Percentiles rank a stretch among this genome's conserved stretches.
These are phyloP conservation scores for Spiraea crenata DNA, from an alignment of 331 rosid genomes.

Conservation along the genomic window DNA sequence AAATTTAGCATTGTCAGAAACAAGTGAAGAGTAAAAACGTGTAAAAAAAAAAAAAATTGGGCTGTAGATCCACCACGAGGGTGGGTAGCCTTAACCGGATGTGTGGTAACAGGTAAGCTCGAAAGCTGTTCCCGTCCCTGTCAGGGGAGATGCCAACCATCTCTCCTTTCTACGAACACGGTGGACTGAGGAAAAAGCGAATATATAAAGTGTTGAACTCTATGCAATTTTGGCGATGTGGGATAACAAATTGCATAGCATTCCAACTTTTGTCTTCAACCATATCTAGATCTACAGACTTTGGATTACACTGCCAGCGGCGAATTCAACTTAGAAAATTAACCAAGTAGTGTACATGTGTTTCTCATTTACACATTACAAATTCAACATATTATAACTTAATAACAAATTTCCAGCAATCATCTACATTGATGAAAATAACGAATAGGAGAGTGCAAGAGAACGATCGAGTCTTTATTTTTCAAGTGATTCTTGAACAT, in stretches of 20 bases:
- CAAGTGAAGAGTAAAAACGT: background rate
- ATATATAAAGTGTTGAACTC: accelerated
- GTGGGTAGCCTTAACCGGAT: constrained; percentile 53
- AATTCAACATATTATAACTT: too few species aligned
- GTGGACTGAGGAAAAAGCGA: accelerated
- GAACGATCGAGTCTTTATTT: too few species aligned
- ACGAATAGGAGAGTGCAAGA: too few species aligned
- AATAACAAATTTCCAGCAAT: too few species aligned
- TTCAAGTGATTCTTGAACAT: too few species aligned
- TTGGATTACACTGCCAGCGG: too few species aligned
- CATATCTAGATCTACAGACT: too few species aligned
- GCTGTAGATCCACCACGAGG: constrained; percentile 39
- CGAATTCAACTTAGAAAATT: too few species aligned
- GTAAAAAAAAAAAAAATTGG: constrained; percentile 21
- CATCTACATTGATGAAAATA: too few species aligned
- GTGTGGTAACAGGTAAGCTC: constrained; percentile 46
- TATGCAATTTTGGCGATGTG: background rate
- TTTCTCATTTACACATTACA: too few species aligned
- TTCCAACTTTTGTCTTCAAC: too few species aligned
- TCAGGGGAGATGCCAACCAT: constrained; percentile 64
- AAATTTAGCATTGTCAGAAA: background rate
- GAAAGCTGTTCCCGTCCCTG: constrained; percentile 67
- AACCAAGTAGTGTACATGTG: too few species aligned
- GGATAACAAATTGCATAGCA: constrained; percentile 5
- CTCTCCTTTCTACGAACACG: constrained; percentile 44